A percentile compares a stretch with the other conserved stretches of the same genome.
phyloP scores from a whole-genome alignment of 2,329 filamentous ascomycete species.

The Ophiocordyceps camponoti-saundersi region DNA sequence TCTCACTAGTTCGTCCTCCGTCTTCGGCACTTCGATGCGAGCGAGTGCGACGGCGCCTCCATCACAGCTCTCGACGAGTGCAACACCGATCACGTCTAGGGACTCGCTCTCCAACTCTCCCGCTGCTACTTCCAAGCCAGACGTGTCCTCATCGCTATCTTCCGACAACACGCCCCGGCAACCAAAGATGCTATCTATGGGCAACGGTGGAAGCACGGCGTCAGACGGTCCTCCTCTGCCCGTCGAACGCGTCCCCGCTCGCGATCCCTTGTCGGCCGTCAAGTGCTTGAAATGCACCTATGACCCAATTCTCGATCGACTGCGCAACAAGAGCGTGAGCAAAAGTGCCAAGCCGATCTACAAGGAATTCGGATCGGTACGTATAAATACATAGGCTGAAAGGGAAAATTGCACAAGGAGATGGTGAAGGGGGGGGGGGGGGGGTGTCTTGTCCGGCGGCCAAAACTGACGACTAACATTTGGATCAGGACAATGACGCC shows the following conservation, averaged over 20 bases:
- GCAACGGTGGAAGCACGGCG: conserved; percentile 13
- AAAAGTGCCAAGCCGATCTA: conserved; percentile 43
- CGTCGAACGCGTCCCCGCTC: conserved; percentile 31
- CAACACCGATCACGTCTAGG: conserved; percentile 9
- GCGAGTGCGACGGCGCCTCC: conserved; percentile 23
- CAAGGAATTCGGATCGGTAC: conserved; percentile 49
- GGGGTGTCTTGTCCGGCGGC: conserved; percentile 34
- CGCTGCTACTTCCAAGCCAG: conserved; percentile 33
- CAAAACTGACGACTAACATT: conserved; percentile 34
- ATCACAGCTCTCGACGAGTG: conserved; percentile 24
- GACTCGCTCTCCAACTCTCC: conserved; percentile 34
- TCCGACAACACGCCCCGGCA: conserved; percentile 18
- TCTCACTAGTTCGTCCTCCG: conserved; percentile 53
- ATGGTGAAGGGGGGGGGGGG: conserved; percentile 13
- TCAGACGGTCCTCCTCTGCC: conserved; percentile 14
- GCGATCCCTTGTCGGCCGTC: conserved; percentile 35
- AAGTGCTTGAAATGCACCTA: conserved; percentile 42
- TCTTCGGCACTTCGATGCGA: conserved; percentile 40
- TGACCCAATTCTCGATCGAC: conserved; percentile 40
- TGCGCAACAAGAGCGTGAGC: conserved; percentile 30
- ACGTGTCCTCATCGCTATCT: conserved; percentile 34
- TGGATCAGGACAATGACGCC: conserved; percentile 60
- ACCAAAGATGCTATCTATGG: conserved; percentile 11
- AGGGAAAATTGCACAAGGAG: not conserved
- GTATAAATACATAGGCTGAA: conserved; percentile 28